Conservation (phyloP, 2,329 filamentous ascomycete genomes). For the Penicillium brasilianum region DNA sequence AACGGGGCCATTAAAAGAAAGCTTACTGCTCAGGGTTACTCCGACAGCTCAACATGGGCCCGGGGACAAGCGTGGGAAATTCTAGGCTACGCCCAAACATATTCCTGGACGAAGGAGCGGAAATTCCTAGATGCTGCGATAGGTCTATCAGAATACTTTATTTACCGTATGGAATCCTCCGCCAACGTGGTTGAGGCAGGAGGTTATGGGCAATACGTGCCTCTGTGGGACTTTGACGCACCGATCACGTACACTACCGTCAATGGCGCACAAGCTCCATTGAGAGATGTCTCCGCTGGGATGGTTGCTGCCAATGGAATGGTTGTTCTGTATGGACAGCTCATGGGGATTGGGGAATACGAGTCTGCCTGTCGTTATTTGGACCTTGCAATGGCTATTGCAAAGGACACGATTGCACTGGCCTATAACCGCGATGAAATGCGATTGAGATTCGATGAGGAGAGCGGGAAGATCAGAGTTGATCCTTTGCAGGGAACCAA, state of each 20-base stretch:
- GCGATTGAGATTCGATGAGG: slow-evolving; percentile 1
- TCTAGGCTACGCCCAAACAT: slow-evolving; percentile 47
- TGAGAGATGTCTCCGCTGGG: slow-evolving; percentile 16
- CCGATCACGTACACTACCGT: slow-evolving; percentile 7
- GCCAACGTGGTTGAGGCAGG: slow-evolving; percentile 20
- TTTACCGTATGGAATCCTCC: slow-evolving; percentile 17
- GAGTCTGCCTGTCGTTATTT: slow-evolving; percentile 12
- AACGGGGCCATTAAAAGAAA: slow-evolving; percentile 24
- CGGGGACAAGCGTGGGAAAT: slow-evolving; percentile 35
- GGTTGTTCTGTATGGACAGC: slow-evolving; percentile 11
- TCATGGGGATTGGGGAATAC: slow-evolving; percentile 3
- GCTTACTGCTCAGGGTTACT: slow-evolving; percentile 32
- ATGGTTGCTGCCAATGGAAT: slow-evolving; percentile 16
- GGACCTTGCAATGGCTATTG: slow-evolving; percentile 15
- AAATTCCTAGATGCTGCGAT: slow-evolving; percentile 31
- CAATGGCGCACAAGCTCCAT: slow-evolving; percentile 4
- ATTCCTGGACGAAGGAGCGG: slow-evolving; percentile 39
- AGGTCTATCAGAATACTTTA: slow-evolving; percentile 28
- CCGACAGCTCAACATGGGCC: slow-evolving; percentile 31
- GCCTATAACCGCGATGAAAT: slow-evolving; percentile 12
- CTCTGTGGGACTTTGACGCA: slow-evolving; percentile 17
- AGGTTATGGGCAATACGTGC: slow-evolving; percentile 9
- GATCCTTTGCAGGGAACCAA: background rate
- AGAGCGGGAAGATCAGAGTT: slow-evolving; percentile 4
- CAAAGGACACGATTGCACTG: slow-evolving; percentile 12